These are phyloP conservation scores for Didymella keratinophila DNA, from an alignment of 2,329 filamentous ascomycete genomes.

Conservation along the genomic window DNA sequence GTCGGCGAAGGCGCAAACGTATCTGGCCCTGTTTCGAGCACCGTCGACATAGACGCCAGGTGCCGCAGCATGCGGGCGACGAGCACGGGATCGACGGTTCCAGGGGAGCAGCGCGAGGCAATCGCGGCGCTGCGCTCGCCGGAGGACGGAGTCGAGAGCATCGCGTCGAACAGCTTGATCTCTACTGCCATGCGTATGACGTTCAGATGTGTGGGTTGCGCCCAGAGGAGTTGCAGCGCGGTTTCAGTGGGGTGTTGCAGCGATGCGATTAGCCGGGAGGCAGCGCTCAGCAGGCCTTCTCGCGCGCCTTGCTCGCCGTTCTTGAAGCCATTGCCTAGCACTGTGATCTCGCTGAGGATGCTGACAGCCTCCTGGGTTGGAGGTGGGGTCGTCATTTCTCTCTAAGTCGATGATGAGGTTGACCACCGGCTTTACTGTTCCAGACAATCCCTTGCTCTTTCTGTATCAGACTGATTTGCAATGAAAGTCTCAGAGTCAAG, in stretches of 20 bases:
- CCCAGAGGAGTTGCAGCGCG: slow-evolving; percentile 34
- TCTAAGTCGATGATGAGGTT: too few relatives aligned
- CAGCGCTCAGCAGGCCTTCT: slow-evolving; percentile 31
- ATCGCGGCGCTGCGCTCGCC: slow-evolving; percentile 27
- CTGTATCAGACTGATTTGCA: background rate
- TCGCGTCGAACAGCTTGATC: slow-evolving; percentile 35
- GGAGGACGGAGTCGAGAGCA: slow-evolving; percentile 17
- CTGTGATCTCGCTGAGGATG: slow-evolving; percentile 31
- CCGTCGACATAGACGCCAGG: slow-evolving; percentile 36
- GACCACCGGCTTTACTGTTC: background rate
- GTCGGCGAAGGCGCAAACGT: slow-evolving; percentile 30
- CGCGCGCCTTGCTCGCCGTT: slow-evolving; percentile 27
- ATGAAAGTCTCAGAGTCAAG: background rate
- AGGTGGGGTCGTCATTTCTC: background rate
- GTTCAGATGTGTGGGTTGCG: slow-evolving; percentile 32
- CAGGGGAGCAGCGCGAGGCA: slow-evolving; percentile 22
- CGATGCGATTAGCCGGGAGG: slow-evolving; percentile 34
- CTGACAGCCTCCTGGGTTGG: slow-evolving; percentile 13
- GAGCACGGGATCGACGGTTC: slow-evolving; percentile 27
- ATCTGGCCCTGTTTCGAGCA: slow-evolving; percentile 28
- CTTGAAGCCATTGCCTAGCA: slow-evolving; percentile 29
- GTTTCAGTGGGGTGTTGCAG: slow-evolving; percentile 36
- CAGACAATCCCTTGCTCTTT: background rate
- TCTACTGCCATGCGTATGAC: slow-evolving; percentile 33
- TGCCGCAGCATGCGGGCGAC: slow-evolving; percentile 40